These are phyloP conservation scores for Apiospora marii DNA, from an alignment of 2,329 filamentous ascomycete species.

Conservation along the genomic window DNA sequence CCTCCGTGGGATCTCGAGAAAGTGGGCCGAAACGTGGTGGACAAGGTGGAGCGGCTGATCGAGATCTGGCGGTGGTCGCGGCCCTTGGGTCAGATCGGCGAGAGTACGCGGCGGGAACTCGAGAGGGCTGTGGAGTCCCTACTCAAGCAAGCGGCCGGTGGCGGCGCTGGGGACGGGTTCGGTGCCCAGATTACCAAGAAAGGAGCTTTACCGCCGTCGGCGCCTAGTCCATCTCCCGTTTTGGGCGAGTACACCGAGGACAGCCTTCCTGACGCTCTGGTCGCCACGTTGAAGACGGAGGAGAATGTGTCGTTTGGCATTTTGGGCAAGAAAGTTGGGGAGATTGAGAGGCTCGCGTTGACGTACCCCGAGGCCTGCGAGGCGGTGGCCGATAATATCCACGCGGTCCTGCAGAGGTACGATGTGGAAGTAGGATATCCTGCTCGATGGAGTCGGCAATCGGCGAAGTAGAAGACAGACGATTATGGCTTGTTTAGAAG, in stretches of 20 bases:
- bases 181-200: too few species aligned
- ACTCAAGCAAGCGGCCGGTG: background rate
- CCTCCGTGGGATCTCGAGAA: background rate
- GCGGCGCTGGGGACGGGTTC: too few species aligned
- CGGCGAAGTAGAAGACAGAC: background rate
- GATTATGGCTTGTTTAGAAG: too few species aligned
- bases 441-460: background rate
- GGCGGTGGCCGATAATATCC: background rate
- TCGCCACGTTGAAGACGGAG: conserved; percentile 28
- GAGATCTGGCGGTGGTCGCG: background rate
- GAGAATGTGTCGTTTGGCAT: background rate
- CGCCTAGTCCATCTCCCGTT: too few species aligned
- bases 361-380: background rate
- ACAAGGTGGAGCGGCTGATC: background rate
- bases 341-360: background rate
- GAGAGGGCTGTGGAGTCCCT: background rate
- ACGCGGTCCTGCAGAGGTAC: background rate
- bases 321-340: background rate
- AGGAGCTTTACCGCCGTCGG: too few species aligned
- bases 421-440: background rate
- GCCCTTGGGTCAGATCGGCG: background rate
- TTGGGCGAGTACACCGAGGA: background rate
- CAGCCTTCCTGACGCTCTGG: background rate
- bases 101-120: background rate
- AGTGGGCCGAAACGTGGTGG: background rate